A percentile compares a stretch with the other conserved stretches of the same genome.
Conservation (phyloP, 2,329 filamentous ascomycete species). For the Nakataea oryzae region DNA sequence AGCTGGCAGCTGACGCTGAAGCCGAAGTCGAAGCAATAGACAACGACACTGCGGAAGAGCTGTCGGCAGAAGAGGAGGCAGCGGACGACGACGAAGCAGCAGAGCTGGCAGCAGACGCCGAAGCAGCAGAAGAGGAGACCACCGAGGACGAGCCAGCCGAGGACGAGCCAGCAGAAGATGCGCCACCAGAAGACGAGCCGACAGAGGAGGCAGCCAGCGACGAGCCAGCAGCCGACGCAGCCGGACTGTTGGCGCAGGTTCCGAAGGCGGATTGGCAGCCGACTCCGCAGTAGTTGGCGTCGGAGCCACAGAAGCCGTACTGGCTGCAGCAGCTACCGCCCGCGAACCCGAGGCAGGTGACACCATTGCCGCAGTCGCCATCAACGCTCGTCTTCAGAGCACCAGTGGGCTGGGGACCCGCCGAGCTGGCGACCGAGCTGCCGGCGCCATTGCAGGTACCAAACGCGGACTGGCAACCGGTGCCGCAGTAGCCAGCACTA, state of each 20-base stretch:
- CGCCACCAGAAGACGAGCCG: neutral
- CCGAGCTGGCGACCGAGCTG: neutral
- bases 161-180: neutral
- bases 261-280: conserved; percentile 6
- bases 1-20: no score
- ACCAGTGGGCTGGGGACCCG: neutral
- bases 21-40: neutral
- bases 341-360: neutral
- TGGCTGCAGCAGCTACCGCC: conserved; percentile 2
- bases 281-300: conserved; percentile 6
- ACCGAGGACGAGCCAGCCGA: neutral
- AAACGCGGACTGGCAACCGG: conserved; percentile 5
- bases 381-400: neutral
- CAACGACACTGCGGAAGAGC: neutral
- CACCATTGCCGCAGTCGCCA: conserved; percentile 5
- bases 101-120: no score
- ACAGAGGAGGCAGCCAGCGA: neutral
- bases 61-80: no score
- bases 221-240: neutral
- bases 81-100: neutral
- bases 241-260: neutral
- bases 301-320: conserved; percentile 4
- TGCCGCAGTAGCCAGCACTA: conserved; percentile 5
- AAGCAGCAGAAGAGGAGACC: neutral
- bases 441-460: conserved; percentile 3